A percentile compares a stretch with the other conserved stretches of the same genome.
Conservation (phyloP, 306 rosid genomes). For the Trichosanthes cucumerina region DNA sequence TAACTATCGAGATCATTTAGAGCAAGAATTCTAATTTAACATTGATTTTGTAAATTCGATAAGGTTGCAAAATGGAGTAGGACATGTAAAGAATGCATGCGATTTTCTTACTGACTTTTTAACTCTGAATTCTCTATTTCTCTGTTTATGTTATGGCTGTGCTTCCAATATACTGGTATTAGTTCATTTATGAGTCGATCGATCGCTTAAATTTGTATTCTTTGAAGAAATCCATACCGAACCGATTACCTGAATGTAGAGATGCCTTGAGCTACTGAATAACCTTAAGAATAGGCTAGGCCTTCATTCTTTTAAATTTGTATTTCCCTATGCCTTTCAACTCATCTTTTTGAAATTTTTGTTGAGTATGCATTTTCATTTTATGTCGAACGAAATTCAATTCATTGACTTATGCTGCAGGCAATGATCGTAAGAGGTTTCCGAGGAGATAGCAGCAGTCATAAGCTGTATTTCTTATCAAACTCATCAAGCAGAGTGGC, state of each 20-base stretch:
- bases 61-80: background rate
- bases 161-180: background rate
- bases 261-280: background rate
- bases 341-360: background rate
- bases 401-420: constrained; percentile 28
- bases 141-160: background rate
- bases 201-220: background rate
- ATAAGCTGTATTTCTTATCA: constrained; percentile 68
- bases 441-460: constrained; percentile 59
- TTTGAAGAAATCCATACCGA: background rate
- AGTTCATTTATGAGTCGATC: background rate
- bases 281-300: background rate
- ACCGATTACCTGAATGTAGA: background rate
- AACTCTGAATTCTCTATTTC: background rate
- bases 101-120: background rate
- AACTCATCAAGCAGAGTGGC: constrained; percentile 53
- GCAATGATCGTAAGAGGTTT: constrained; percentile 97
- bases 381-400: background rate
- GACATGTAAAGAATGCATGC: background rate
- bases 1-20: background rate
- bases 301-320: background rate
- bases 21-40: background rate
- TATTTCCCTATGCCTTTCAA: background rate
- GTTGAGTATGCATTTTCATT: background rate
- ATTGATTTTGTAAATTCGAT: background rate